Evolutionary conservation across 768 basidiomycete species (phyloP), one percentile per base, ranked within the genome.

Genomic region (Obba rivulosa): DNA sequence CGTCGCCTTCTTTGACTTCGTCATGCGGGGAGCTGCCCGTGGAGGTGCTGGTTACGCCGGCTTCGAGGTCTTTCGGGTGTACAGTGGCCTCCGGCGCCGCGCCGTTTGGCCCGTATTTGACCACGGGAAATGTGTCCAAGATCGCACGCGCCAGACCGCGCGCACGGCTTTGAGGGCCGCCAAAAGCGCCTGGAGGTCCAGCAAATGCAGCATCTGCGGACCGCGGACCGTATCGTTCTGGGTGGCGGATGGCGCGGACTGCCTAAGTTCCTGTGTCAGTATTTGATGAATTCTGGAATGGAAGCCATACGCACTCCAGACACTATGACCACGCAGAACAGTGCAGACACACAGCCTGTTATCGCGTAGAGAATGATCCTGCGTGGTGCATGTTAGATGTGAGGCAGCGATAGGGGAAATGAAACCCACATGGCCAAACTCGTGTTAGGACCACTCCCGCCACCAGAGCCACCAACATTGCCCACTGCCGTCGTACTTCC

Each of bases 61-160:
- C 49, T 57, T 71, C 71, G 24, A 66, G 34, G 52, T 73, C 69
- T 52, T 69, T 71, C 28, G 51, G 21, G 10, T 25, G 45, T 21
- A 38, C 28, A 28, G 34, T 18, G 22, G 57, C 38, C 28, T 50
- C 28, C 17, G 45, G 43, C 22, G 56, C 48, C 7, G 52, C 52
- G 24, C 59, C 63, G 9, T 61, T 49, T 5, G 7, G 7, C 5
- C 81, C 80, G 57, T 93, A 98, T 64, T 92, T 92, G 67, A 95
- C 84, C 53, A 96, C 70, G 3, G 94, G 93, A 70, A 98, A 98
- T 3, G 93, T 96, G 57, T 98, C 94, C 46, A 98, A 72, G 49
- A 98, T 93, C 17, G 95, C 95, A 17, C 90, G 82, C 1, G 90
- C 87, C 43, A 98, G 74, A 7, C 93, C 93, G n/a, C 79, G 71